Conservation (phyloP, 495 filamentous ascomycete species). For the Aspergillus mulundensis region DNA sequence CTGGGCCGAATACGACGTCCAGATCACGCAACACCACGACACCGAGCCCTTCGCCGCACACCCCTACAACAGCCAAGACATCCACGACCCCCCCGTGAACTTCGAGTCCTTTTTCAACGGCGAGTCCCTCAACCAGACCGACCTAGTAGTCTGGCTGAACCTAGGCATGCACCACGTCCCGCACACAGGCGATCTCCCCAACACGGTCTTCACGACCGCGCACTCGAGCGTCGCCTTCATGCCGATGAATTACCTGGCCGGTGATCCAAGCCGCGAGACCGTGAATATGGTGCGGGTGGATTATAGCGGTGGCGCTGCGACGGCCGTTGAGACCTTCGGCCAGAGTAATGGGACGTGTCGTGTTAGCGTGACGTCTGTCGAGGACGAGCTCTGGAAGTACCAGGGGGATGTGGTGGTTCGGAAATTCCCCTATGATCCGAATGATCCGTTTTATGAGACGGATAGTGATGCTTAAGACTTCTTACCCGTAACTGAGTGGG, state of each 20-base stretch:
- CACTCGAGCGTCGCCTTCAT: slow-evolving; percentile 41
- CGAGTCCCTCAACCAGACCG: slow-evolving; percentile 50
- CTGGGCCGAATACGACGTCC: slow-evolving; percentile 49
- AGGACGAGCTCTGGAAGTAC: slow-evolving; percentile 30
- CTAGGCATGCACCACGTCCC: slow-evolving; percentile 58
- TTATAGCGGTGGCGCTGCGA: slow-evolving; percentile 32
- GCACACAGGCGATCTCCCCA: slow-evolving; percentile 52
- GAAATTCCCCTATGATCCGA: slow-evolving; percentile 42
- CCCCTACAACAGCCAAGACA: slow-evolving; percentile 45
- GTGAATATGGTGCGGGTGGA: slow-evolving; percentile 40
- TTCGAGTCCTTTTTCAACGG: slow-evolving; percentile 54
- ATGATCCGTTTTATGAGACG: slow-evolving; percentile 22
- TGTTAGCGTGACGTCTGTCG: slow-evolving; percentile 12
- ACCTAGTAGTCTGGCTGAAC: slow-evolving; percentile 36
- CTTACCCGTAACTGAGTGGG: too few relatives aligned
- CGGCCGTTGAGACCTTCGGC: slow-evolving; percentile 34
- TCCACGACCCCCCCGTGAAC: slow-evolving; percentile 48
- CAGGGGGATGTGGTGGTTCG: slow-evolving; percentile 41
- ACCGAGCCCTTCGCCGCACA: slow-evolving; percentile 45
- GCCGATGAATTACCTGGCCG: slow-evolving; percentile 43
- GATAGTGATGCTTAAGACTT: background rate
- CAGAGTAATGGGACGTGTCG: slow-evolving; percentile 22
- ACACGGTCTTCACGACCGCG: slow-evolving; percentile 48
- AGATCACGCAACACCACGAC: slow-evolving; percentile 50
- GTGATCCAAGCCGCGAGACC: slow-evolving; percentile 27